Percentiles rank a stretch among this genome's conserved stretches.
Conservation (phyloP, 306 rosid genomes). For the Vigna radiata region DNA sequence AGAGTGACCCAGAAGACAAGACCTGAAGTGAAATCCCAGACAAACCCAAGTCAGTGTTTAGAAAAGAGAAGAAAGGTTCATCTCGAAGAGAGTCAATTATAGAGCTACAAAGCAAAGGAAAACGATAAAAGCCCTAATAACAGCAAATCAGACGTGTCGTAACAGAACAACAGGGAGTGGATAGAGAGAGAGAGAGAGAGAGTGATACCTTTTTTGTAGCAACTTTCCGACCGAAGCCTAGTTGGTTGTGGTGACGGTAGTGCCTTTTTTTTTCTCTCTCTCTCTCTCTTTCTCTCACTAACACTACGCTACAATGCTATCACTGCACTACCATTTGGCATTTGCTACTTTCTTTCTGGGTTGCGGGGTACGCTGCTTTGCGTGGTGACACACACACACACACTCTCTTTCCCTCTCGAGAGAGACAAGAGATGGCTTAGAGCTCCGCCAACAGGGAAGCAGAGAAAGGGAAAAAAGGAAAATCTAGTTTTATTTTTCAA, state of each 20-base stretch:
- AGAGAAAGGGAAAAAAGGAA: conserved; percentile 38
- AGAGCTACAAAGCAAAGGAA: conserved; percentile 48
- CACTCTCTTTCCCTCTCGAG: conserved; percentile 9
- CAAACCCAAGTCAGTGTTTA: conserved; percentile 36
- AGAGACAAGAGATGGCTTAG: conserved; percentile 61
- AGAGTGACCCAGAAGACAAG: conserved; percentile 31
- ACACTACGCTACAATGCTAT: conserved; percentile 42
- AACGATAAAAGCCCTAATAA: conserved; percentile 53
- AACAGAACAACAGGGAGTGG: conserved; percentile 41
- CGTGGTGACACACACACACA: conserved; percentile 37
- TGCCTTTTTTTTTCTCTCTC: conserved; percentile 27
- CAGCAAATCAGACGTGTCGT: conserved; percentile 52
- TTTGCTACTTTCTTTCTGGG: conserved; percentile 55
- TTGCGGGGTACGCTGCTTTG: conserved; percentile 36
- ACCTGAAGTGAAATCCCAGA: conserved; percentile 29
- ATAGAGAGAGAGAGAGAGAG: conserved; percentile 40
- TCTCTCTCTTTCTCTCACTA: conserved; percentile 12
- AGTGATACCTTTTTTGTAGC: conserved; percentile 57
- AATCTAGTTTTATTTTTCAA: neutral
- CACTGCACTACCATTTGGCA: conserved; percentile 43
- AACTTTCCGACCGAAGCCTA: conserved; percentile 82
- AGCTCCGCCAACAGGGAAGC: conserved; percentile 64
- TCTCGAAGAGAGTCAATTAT: conserved; percentile 42
- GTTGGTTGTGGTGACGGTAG: conserved; percentile 57
- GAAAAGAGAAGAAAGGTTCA: conserved; percentile 33